These are phyloP conservation scores for Apiospora arundinis DNA, from an alignment of 2,329 filamentous ascomycete species.

Conservation along the genomic window DNA sequence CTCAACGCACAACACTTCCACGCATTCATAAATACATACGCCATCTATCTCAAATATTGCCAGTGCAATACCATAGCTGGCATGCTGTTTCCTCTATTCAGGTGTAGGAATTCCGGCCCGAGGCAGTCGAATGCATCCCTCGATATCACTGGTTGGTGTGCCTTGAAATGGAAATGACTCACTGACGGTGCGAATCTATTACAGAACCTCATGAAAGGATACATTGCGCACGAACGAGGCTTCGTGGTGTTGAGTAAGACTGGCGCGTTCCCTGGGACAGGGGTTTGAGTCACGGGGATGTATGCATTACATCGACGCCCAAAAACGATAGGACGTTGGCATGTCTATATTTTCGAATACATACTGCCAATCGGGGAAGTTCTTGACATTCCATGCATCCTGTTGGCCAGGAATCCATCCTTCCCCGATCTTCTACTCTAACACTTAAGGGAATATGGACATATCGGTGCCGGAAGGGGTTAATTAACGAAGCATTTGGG, in stretches of 20 bases:
- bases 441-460: neutral
- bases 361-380: neutral
- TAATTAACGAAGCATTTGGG: too few relatives aligned
- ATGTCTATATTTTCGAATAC: neutral
- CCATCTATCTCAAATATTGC: neutral
- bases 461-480: neutral
- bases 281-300: conserved; percentile 53
- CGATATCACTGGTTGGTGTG: neutral
- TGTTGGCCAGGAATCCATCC: neutral
- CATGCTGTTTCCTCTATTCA: neutral
- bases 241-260: conserved; percentile 93
- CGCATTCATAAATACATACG: neutral
- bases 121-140: neutral
- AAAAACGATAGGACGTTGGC: neutral
- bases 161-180: neutral
- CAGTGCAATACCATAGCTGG: neutral
- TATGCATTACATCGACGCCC: neutral
- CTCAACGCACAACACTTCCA: neutral
- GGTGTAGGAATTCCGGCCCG: neutral
- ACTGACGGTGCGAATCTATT: conserved; percentile 27
- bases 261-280: conserved; percentile 92
- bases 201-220: conserved; percentile 95
- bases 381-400: neutral
- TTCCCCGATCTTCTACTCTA: neutral
- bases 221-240: conserved; percentile 88